Base-by-base conservation (phyloP, 345 rosid species). In the Conringia planisiliqua region DNA sequence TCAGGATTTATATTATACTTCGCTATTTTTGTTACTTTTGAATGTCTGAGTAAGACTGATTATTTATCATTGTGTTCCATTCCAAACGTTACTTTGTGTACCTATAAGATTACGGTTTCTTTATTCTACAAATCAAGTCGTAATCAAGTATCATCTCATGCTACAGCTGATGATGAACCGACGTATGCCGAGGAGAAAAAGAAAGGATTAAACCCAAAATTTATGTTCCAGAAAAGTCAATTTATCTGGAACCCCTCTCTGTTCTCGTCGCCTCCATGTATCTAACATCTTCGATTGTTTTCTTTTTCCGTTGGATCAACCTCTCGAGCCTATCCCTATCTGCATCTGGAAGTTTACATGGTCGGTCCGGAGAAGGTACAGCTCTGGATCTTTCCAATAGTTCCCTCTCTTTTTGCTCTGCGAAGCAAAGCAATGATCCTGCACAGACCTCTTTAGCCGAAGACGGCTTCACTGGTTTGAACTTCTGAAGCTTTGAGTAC, bases 371-470 rank as follows among this genome's bases (percentile, higher is more conserved):
- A 52, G 82, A 52, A 4, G 90, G 81, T 57, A 26, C 54, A 10
- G 78, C 67, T 24, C 77, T 71, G 12, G 96, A 79, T 74, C 64
- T 84, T 80, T 87, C 80, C 0, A 94, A 86, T 62, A 82, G 81
- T 24, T 75, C 71, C 78, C 71, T 81, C 66, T 91, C 84, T 64
- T 82, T 87, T 16, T 66, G 69, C 11, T 90, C 90, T 11, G 96
- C 97, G 29, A 90, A 91, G 77, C 98, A 94, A 36, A 87, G 87
- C 50, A 91, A 29, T 20, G 96, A 91, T 51, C 86, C 96, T 46
- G 38, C 60, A 38, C 96, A 94, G 44, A 82, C 90, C 83, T 88
- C 88, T 18, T 40, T 79, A 57, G 95, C 90, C 1, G 93, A 80
- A 30, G 95, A 61, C 11, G 97, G 93, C 7, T 83, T 83, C n/a